These are phyloP conservation scores for Lasiodiplodia citricola DNA, from an alignment of 2,329 filamentous ascomycete species.

Conservation along the genomic window DNA sequence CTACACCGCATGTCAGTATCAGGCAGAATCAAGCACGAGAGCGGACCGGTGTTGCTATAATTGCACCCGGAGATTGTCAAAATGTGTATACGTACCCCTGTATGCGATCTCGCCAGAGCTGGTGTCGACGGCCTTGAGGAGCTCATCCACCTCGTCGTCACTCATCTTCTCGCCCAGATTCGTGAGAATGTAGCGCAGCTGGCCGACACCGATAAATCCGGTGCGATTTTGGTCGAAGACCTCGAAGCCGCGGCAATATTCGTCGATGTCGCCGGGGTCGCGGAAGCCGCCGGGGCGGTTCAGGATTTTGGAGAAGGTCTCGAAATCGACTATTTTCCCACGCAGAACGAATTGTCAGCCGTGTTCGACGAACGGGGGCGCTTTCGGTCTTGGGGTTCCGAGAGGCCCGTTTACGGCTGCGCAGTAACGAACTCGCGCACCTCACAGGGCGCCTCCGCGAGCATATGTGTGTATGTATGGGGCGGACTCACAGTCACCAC, in stretches of 20 bases:
- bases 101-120: conserved; percentile 98
- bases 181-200: conserved; percentile 96
- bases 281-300: conserved; percentile 98
- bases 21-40: neutral
- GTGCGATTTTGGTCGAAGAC: conserved; percentile 99
- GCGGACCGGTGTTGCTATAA: neutral
- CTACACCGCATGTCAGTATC: neutral
- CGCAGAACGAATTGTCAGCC: conserved; percentile 59
- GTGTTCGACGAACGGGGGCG: neutral
- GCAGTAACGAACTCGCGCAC: neutral
- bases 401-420: neutral
- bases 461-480: neutral
- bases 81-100: conserved; percentile 66
- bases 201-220: conserved; percentile 95
- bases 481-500: conserved; percentile 80
- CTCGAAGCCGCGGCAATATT: conserved; percentile 98
- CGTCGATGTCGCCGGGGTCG: conserved; percentile 95
- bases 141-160: conserved; percentile 97
- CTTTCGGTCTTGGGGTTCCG: neutral
- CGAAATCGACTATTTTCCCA: conserved; percentile 80
- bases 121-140: conserved; percentile 97
- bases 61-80: neutral
- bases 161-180: conserved; percentile 99
- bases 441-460: neutral
- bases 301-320: conserved; percentile 93